Base-by-base conservation (phyloP, 2,329 filamentous ascomycete genomes). In the Paramyrothecium sp. region DNA sequence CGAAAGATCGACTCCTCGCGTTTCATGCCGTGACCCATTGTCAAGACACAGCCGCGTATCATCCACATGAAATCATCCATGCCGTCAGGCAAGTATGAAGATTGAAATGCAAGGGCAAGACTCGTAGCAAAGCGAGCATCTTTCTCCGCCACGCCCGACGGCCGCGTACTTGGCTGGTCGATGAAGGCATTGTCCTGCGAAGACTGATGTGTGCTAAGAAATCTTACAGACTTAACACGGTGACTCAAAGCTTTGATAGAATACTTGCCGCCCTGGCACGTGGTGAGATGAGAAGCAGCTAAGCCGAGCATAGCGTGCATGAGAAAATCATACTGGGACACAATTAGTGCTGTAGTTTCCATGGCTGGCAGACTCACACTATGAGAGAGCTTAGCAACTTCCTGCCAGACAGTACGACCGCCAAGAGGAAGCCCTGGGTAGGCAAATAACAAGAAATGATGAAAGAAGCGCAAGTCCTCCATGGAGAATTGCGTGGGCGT, bases 391-490 rank as follows among this genome's bases (percentile, higher is more conserved):
- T 65, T 59, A 7, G 70, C 69, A 3, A 73, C 68, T 16, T 69
- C 60, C 23, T 63, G 65, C 73, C 73, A 76, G 0, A 75, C 59
- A 2, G 63, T 58, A 16, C 67, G 65, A 2, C 69, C 68, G 21
- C 61, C 61, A 11, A 74, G 58, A 2, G 73, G 74, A 3, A 74
- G 56, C 1, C 73, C 68, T 1, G 73, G 73, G 48, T 74, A 73
- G 3, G 78, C 78, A 2, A 72, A 65, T 3, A 77, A 65, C 5
- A 82, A 58, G 59, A 81, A 83, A 60, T 82, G 79, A 51, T 80
- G 78, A 60, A 81, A 81, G 65, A 80, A 78, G 8, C 77, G 71
- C 67, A 82, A 72, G 58, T 82, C 79, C 23, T 76, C 67, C 48
- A 74, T 66, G 38, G 67, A 71, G 57, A 78, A 81, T 21, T 58